phyloP scores from a whole-genome alignment of 163 green algal genomes.

The Chlamydomonas reinhardtii region DNA sequence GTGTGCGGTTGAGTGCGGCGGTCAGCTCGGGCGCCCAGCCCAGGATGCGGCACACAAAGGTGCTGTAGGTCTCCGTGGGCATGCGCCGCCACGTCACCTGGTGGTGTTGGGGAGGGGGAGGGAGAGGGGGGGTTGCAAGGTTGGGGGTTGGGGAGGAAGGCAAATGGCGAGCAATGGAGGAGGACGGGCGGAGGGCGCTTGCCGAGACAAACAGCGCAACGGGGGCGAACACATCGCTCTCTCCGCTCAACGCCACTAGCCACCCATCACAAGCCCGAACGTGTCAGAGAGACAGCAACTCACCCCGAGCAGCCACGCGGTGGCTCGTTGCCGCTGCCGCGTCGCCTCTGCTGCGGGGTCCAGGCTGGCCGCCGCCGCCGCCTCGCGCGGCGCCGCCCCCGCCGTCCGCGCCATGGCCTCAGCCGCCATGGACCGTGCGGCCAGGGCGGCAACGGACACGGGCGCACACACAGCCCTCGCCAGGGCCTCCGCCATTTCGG shows the following conservation, averaged over 20 bases:
- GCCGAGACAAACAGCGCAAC: no score
- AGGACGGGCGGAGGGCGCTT: no score
- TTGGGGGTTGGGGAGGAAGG: neutral
- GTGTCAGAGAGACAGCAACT: neutral
- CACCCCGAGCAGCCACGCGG: slow-evolving; percentile 33
- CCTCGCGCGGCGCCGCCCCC: neutral
- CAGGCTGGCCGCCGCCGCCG: neutral
- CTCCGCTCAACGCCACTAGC: no score
- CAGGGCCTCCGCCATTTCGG: slow-evolving; percentile 11
- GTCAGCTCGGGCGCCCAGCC: slow-evolving; percentile 7
- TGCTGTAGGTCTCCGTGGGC: slow-evolving; percentile 34
- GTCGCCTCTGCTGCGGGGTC: slow-evolving; percentile 10
- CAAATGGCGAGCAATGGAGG: neutral
- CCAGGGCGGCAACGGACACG: neutral
- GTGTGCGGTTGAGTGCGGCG: neutral
- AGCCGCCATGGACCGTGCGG: neutral
- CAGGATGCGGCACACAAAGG: slow-evolving; percentile 37
- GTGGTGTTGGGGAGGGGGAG: neutral
- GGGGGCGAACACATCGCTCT: no score
- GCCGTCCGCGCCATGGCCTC: neutral
- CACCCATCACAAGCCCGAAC: no score
- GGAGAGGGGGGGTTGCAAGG: no score
- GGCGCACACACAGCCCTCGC: neutral
- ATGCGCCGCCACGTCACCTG: slow-evolving; percentile 47
- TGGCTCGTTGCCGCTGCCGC: slow-evolving; percentile 9